Conservation (phyloP, 2,329 filamentous ascomycete genomes). For the Calonectria multiphialidica region DNA sequence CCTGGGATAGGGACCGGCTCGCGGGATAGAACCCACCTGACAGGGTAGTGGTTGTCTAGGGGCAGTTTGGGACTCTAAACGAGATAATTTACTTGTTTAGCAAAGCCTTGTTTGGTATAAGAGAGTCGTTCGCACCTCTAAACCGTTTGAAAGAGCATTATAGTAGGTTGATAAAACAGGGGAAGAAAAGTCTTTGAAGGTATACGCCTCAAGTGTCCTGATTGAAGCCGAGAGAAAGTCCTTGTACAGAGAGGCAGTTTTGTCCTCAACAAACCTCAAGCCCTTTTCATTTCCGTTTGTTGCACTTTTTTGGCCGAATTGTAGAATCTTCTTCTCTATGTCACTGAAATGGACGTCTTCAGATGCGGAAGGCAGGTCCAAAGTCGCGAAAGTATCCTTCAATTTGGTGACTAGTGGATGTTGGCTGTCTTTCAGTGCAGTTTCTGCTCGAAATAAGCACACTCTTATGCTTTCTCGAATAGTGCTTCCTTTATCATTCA, state of each 20-base stretch:
- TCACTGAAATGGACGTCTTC: neutral
- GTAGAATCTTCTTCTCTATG: neutral
- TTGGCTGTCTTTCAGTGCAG: neutral
- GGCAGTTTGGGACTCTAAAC: neutral
- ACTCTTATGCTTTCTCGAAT: neutral
- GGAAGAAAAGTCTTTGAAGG: neutral
- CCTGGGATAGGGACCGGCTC: neutral
- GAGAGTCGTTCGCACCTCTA: too few relatives aligned
- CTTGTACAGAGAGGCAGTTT: neutral
- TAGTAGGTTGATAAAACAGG: neutral
- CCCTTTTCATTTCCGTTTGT: neutral
- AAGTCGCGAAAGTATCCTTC: neutral
- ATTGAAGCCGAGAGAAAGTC: neutral
- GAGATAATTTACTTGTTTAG: too few relatives aligned
- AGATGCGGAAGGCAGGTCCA: neutral
- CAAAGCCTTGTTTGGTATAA: too few relatives aligned
- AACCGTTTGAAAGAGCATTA: neutral
- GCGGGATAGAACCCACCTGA: neutral
- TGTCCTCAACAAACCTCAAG: neutral
- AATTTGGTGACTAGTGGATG: neutral
- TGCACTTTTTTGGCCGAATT: neutral
- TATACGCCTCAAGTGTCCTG: neutral
- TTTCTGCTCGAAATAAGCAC: conserved; percentile 8
- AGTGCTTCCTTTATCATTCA: neutral
- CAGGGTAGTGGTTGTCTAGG: neutral